These are phyloP conservation scores for Podaxis rugospora DNA, from an alignment of 768 basidiomycete species.

Conservation along the genomic window DNA sequence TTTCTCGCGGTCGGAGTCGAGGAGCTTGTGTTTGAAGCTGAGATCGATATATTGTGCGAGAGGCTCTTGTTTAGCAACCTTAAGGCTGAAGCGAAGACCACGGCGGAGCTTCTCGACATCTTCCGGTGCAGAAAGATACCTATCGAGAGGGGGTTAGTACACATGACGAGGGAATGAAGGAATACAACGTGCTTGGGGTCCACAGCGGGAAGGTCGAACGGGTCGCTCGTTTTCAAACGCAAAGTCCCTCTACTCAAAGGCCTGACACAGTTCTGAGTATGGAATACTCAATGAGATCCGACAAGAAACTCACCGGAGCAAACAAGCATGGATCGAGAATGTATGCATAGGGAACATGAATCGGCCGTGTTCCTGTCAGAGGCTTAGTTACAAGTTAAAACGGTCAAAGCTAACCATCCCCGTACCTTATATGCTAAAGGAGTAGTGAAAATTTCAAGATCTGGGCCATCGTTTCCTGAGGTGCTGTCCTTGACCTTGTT, in stretches of 20 bases:
- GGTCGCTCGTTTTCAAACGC: conserved; percentile 30
- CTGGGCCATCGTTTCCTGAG: conserved; percentile 34
- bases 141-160: conserved; percentile 11
- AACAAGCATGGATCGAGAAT: conserved; percentile 31
- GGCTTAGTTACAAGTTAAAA: background rate
- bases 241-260: conserved; percentile 36
- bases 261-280: conserved; percentile 16
- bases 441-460: conserved; percentile 37
- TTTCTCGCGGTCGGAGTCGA: conserved; percentile 31
- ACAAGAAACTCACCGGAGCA: conserved; percentile 26
- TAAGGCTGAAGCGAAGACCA: conserved; percentile 29
- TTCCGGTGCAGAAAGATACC: conserved; percentile 33
- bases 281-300: background rate
- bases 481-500: conserved; percentile 32
- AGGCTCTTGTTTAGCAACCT: conserved; percentile 31
- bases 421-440: conserved; percentile 35
- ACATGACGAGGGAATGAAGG: background rate
- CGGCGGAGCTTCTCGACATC: conserved; percentile 36
- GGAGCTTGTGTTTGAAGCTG: conserved; percentile 22
- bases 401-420: background rate
- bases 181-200: conserved; percentile 31
- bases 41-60: conserved; percentile 28
- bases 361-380: conserved; percentile 29
- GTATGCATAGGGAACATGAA: conserved; percentile 34
- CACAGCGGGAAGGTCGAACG: conserved; percentile 31